These are phyloP conservation scores for Ceratocystis lukuohia DNA, from an alignment of 2,329 filamentous ascomycete genomes.

Conservation along the genomic window DNA sequence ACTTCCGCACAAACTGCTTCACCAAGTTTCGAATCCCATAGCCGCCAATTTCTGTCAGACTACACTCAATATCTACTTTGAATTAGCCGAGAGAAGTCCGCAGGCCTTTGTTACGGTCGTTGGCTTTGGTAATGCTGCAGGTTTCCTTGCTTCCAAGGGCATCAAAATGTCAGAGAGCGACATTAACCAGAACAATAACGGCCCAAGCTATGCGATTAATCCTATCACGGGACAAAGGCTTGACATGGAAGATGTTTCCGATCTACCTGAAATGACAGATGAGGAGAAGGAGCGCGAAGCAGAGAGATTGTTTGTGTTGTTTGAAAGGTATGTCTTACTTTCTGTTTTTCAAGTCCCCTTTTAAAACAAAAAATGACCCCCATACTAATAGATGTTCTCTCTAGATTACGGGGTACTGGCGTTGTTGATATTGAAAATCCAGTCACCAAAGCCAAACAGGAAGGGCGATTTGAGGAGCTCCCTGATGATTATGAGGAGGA, in stretches of 20 bases:
- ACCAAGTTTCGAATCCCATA: constrained; percentile 59
- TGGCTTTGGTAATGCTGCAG: constrained; percentile 85
- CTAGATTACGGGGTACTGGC: constrained; percentile 55
- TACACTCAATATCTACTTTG: constrained; percentile 70
- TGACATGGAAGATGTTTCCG: constrained; percentile 48
- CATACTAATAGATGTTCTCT: constrained; percentile 1
- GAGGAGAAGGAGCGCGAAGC: constrained; percentile 90
- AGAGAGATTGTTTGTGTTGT: constrained; percentile 76
- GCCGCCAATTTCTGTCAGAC: constrained; percentile 59
- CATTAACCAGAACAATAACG: constrained; percentile 12
- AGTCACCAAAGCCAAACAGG: constrained; percentile 52
- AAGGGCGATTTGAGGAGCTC: constrained; percentile 59
- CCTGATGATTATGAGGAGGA: constrained; percentile 25
- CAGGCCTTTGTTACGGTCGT: constrained; percentile 77
- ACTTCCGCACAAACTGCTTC: constrained; percentile 62
- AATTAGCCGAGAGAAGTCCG: constrained; percentile 70
- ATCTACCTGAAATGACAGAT: constrained; percentile 63
- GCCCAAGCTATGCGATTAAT: constrained; percentile 46
- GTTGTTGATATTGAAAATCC: constrained; percentile 69
- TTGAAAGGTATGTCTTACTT: constrained; percentile 52
- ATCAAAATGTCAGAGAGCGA: constrained; percentile 22
- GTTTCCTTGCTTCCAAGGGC: constrained; percentile 56
- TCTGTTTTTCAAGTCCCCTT: neutral
- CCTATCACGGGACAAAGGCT: constrained; percentile 77
- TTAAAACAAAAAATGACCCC: too few relatives aligned